Base-by-base conservation (phyloP, 169 alveolate genomes). In the Cryptosporidium canis region DNA sequence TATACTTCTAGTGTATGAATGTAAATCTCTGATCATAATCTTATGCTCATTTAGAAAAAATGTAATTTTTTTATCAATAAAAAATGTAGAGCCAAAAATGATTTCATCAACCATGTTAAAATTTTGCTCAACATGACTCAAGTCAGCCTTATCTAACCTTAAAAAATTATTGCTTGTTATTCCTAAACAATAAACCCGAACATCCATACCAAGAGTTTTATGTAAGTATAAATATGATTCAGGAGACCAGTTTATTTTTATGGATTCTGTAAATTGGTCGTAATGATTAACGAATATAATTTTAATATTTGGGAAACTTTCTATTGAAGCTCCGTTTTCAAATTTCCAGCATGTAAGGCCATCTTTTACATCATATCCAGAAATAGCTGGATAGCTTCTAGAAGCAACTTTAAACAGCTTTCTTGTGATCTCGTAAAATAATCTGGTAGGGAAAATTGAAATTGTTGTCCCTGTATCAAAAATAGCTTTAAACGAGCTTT, bases 391-490 rank as follows among this genome's bases (percentile, higher is more conserved):
- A 58, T 77, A 61, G 21, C 35, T n/a, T 55, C 29, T 41, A 3
- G 61, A 21, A 58, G 58, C 64, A 8, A 1, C 24, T 11, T 41
- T 77, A 41, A 43, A 39, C 12, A 77, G 16, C 0, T 27, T 24
- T 43, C 66, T 56, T 4, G 27, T 35, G 24, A 77, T 12, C n/a
- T 58, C 43, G 5, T 39, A 43, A 24, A 41, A 77, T 56, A 77
- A 41, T 35, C 6, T 41, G 12, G 56, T 35, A 11, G 87, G 87
- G 24, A 77, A 77, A 41, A 77, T 44, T 58, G 87, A 56, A 58
- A 61, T 18, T 24, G 87, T 77, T 9, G 87, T 77, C 37, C 87
- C 87, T 7, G 77, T 77, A 55, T 77, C 87, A n/a, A 77, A 61
- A 39, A 77, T 41, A 16, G 64, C 87, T 37, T 55, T 77, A 27